phyloP scores from a whole-genome alignment of 306 rosid species.

The Prunus campanulata region DNA sequence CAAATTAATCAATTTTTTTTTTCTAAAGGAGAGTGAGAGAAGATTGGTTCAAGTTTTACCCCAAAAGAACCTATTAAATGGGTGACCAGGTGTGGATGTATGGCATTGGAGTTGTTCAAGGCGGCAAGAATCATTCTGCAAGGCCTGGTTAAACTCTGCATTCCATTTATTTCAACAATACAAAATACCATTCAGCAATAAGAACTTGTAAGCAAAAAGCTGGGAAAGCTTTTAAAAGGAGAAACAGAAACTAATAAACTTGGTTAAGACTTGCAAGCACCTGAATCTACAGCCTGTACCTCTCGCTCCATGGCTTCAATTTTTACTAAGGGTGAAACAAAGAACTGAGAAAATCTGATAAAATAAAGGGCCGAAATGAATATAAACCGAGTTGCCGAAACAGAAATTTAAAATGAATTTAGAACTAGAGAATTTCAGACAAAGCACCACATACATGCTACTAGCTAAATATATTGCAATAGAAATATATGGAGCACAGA shows the following conservation, averaged over 20 bases:
- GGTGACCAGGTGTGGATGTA: conserved; percentile 70
- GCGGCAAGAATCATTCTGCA: conserved; percentile 86
- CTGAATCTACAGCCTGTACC: conserved; percentile 96
- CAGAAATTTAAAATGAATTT: neutral
- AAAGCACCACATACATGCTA: neutral
- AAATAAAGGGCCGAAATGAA: conserved; percentile 19
- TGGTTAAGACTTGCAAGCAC: conserved; percentile 38
- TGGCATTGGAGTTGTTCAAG: conserved; percentile 93
- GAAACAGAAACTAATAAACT: conserved; percentile 17
- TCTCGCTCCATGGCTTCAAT: conserved; percentile 95
- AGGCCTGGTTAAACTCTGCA: conserved; percentile 85
- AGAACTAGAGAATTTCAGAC: neutral
- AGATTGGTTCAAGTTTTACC: conserved; percentile 45
- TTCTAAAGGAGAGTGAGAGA: neutral
- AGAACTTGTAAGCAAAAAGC: conserved; percentile 26
- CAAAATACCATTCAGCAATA: conserved; percentile 34
- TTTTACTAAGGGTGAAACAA: conserved; percentile 91
- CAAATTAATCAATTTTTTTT: conserved; percentile 3
- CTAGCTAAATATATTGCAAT: neutral
- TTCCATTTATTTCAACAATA: conserved; percentile 39
- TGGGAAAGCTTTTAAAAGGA: conserved; percentile 3
- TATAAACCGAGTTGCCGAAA: neutral
- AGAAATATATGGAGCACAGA: neutral
- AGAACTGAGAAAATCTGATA: conserved; percentile 91
- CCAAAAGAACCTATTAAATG: conserved; percentile 83